Evolutionary conservation across 2,329 filamentous ascomycete species (phyloP), one percentile per base, ranked within the genome.

Genomic region (Cladobotryum protrusum): DNA sequence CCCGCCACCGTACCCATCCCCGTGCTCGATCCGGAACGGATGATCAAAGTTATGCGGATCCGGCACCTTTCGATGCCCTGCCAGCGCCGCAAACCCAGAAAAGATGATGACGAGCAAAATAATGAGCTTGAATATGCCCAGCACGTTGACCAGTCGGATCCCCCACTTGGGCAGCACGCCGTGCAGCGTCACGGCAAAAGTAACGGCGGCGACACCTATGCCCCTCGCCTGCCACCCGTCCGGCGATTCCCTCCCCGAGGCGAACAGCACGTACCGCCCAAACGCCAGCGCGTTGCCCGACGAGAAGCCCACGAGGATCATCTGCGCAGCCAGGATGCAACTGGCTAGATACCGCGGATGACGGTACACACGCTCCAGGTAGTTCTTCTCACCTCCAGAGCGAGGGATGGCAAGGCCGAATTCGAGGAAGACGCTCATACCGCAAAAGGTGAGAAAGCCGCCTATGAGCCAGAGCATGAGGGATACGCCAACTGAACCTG

Each of bases 351-450:
- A 81, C 50, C 73, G 75, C 0, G 81, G 81, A 18, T 70, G 74
- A 2, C 72, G 72, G 64, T 82, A 84, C 14, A 81, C 77, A n/a
- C 77, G 72, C 58, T 85, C 81, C 13, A 85, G 76, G 59, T 85
- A 85, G 61, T 83, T 81, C 70, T 85, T 85, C 55, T 84, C 81
- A 17, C 82, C 82, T 13, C 82, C 81, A 13, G 78, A 82, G 34
- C 76, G 71, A 2, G 81, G 81, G 34, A 83, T 82, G 4, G 78
- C 79, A 4, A 81, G 71, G 19, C 81, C 81, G 56, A 83, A 83
- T 58, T 84, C 82, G 44, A 85, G 73, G 61, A 78, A 84, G 4
- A 85, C 79, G 48, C 75, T 77, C 12, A 84, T 69, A 18, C 81
- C 81, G 54, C 72, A 75, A 56, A 80, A 79, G 3, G 81, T 78